A percentile compares a stretch with the other conserved stretches of the same genome.
These are phyloP conservation scores for Coemansia sp. DNA, from an alignment of 192 early-diverging fungal genomes.

Conservation along the genomic window DNA sequence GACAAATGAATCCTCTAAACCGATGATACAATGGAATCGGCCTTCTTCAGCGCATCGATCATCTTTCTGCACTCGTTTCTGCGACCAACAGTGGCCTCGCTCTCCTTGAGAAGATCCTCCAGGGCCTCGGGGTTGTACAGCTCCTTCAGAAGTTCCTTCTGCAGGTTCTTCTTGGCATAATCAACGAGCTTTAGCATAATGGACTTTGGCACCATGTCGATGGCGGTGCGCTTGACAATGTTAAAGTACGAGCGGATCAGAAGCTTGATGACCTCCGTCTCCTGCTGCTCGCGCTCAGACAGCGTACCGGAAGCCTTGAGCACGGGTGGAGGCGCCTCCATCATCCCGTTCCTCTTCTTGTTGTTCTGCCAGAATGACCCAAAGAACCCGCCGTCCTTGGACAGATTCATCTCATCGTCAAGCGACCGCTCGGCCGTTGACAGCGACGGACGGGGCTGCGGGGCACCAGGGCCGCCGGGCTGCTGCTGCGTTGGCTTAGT, in stretches of 20 bases:
- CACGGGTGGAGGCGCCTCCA: conserved; percentile 66
- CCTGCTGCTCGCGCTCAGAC: conserved; percentile 96
- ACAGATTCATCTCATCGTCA: conserved; percentile 64
- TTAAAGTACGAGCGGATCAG: conserved; percentile 97
- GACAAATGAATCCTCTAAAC: conserved; percentile 10
- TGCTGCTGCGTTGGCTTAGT: conserved; percentile 57
- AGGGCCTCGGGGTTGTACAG: conserved; percentile 95
- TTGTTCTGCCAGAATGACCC: conserved; percentile 94
- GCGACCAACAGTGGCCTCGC: conserved; percentile 85
- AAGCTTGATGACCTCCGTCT: conserved; percentile 99
- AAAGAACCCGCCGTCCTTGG: conserved; percentile 86
- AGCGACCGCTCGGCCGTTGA: conserved; percentile 46
- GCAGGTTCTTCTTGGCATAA: conserved; percentile 88
- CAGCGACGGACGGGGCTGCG: conserved; percentile 30
- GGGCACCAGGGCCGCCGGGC: background rate
- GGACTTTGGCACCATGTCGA: conserved; percentile 98
- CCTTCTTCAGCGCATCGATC: conserved; percentile 77
- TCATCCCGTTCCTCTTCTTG: conserved; percentile 66
- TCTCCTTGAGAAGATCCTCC: conserved; percentile 94
- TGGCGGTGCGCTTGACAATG: conserved; percentile 97
- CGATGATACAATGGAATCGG: conserved; percentile 54
- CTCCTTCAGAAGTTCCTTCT: conserved; percentile 93
- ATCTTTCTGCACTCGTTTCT: conserved; percentile 98
- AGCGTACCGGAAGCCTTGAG: conserved; percentile 94
- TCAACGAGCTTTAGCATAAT: conserved; percentile 97